Base-by-base conservation (phyloP, 2,329 filamentous ascomycete species). In the Pseudogymnoascus verrucosus region DNA sequence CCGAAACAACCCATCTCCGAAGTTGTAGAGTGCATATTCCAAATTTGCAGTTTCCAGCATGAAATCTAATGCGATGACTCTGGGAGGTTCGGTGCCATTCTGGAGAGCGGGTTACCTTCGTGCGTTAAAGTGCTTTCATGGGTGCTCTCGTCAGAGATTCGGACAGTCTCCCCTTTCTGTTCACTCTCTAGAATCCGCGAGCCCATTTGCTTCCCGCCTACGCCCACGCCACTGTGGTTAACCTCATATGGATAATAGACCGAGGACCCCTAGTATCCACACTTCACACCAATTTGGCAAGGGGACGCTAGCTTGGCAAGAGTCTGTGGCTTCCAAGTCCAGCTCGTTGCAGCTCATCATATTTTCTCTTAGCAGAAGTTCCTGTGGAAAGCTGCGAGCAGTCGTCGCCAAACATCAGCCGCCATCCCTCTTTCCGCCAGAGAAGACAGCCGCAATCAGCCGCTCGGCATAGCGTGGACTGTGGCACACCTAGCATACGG, bases 391-490 rank as follows among this genome's bases (percentile, higher is more conserved):
- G 37, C n/a, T 40, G 37, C 37, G 37, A 40, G n/a, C 37, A 2
- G 37, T 3, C n/a, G 6, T 40, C n/a, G n/a, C 37, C 37, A 40
- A 40, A 6, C 5, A 8, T 3, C n/a, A 26, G 61, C 60, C 44
- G 51, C 63, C 59, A 40, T 54, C 37, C 34, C 42, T 60, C 57
- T 57, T 65, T 39, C 44, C 12, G 21, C 36, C 21, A 62, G 36
- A 10, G 57, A 61, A 61, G 54, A 62, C 64, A 63, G 14, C 64
- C 12, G 59, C 62, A 64, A 64, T 61, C 51, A 64, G 62, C 64
- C 40, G 62, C 62, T 64, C 34, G 62, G 57, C 62, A 65, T 61
- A 21, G 59, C 42, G 34, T 39, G 16, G 69, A 60, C 69, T 73
- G 63, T 65, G 64, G 16, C 67, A 66, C 34, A 60, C 70, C 44